Evolutionary conservation across 495 filamentous ascomycete species (phyloP).

Genomic region (Tuber indicum): DNA sequence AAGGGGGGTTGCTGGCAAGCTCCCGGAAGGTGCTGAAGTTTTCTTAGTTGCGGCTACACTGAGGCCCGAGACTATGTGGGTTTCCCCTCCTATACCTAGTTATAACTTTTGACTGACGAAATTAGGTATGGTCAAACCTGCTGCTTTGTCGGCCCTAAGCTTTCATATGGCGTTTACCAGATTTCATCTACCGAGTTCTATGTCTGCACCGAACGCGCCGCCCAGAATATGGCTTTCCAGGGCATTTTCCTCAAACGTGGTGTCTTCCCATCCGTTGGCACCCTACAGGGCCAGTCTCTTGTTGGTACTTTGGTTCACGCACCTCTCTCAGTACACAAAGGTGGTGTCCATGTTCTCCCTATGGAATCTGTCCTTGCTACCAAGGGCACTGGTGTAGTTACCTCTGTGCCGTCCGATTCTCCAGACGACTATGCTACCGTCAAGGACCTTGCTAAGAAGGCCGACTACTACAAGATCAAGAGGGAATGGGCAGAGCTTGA

Average conservation of each 20-base stretch:
- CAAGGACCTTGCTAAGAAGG: slow-evolving; percentile 82
- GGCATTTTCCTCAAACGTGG: slow-evolving; percentile 71
- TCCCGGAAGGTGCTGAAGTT: slow-evolving; percentile 74
- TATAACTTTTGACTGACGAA: slow-evolving; percentile 3
- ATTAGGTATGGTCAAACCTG: slow-evolving; percentile 79
- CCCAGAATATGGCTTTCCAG: slow-evolving; percentile 95
- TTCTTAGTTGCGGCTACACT: slow-evolving; percentile 89
- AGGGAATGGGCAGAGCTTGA: slow-evolving; percentile 94
- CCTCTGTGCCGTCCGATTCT: slow-evolving; percentile 88
- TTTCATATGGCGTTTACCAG: slow-evolving; percentile 86
- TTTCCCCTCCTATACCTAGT: background rate
- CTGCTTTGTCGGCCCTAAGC: slow-evolving; percentile 88
- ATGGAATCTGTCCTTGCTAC: slow-evolving; percentile 88
- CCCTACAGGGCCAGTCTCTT: slow-evolving; percentile 67
- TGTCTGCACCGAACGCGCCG: slow-evolving; percentile 76
- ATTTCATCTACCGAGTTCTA: slow-evolving; percentile 76
- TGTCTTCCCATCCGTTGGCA: slow-evolving; percentile 64
- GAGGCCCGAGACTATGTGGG: slow-evolving; percentile 82
- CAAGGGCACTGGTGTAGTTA: slow-evolving; percentile 96
- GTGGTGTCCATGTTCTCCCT: slow-evolving; percentile 78
- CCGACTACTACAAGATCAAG: slow-evolving; percentile 94
- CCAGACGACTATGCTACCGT: slow-evolving; percentile 93
- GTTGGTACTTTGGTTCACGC: slow-evolving; percentile 81
- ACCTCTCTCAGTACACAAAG: slow-evolving; percentile 78
- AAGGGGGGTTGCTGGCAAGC: slow-evolving; percentile 62